Conservation (phyloP, 768 basidiomycete species). For the Naganishia vishniacii region DNA sequence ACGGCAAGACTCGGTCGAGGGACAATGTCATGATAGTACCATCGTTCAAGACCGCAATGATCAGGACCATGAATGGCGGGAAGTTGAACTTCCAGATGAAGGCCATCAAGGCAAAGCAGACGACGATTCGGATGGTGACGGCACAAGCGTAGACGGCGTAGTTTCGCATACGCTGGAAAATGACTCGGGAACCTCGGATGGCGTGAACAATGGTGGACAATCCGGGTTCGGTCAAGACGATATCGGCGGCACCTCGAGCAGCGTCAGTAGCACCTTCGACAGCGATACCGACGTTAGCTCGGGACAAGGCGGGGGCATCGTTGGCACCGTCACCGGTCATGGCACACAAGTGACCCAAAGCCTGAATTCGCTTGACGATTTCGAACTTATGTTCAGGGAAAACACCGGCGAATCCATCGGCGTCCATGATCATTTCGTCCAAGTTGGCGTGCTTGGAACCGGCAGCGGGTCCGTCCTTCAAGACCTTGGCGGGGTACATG, state of each 20-base stretch:
- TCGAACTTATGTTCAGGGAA: conserved; percentile 99
- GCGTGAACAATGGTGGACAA: conserved; percentile 98
- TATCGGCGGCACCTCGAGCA: conserved; percentile 96
- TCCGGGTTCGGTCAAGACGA: conserved; percentile 95
- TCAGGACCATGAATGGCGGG: conserved; percentile 99
- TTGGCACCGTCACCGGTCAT: conserved; percentile 99
- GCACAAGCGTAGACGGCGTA: conserved; percentile 69
- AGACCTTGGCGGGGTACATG: conserved; percentile 99
- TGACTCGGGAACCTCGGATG: conserved; percentile 94
- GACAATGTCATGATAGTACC: conserved; percentile 96
- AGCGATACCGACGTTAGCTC: conserved; percentile 98
- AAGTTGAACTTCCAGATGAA: conserved; percentile 97
- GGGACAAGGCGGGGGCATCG: conserved; percentile 93
- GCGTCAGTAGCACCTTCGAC: conserved; percentile 99
- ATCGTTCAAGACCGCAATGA: conserved; percentile 93
- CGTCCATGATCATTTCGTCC: conserved; percentile 99
- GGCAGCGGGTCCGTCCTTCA: conserved; percentile 89
- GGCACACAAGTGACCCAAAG: conserved; percentile 88
- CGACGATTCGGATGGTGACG: conserved; percentile 70
- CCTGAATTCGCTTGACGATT: conserved; percentile 97
- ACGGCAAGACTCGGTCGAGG: conserved; percentile 90
- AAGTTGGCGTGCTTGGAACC: conserved; percentile 75
- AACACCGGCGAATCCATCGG: conserved; percentile 97
- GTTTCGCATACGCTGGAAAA: conserved; percentile 99
- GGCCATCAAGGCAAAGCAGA: conserved; percentile 90